These are phyloP conservation scores for Spinacia oleracea DNA, from an alignment of 179 eudicot species.

Conservation along the genomic window DNA sequence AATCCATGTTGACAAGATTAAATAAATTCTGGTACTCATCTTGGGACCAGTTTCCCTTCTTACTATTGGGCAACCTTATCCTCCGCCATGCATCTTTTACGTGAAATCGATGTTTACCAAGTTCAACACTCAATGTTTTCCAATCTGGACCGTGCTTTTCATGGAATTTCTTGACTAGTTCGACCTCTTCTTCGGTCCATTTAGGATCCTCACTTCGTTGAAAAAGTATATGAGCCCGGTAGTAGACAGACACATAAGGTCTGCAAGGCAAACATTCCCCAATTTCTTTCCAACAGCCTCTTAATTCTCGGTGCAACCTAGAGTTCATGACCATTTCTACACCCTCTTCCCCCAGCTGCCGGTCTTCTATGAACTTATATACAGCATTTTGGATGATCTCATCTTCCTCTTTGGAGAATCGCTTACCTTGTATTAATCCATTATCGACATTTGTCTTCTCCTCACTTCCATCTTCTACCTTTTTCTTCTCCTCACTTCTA, in stretches of 20 bases:
- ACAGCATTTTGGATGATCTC: slow-evolving; percentile 36
- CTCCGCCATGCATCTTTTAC: slow-evolving; percentile 54
- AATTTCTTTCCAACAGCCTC: slow-evolving; percentile 55
- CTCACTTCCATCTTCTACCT: slow-evolving; percentile 1
- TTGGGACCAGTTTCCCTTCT: slow-evolving; percentile 52
- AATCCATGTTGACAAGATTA: slow-evolving; percentile 51
- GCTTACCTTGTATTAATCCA: slow-evolving; percentile 43
- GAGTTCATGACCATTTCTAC: slow-evolving; percentile 43
- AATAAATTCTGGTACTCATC: slow-evolving; percentile 51
- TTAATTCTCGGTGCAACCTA: slow-evolving; percentile 25
- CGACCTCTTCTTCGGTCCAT: slow-evolving; percentile 55
- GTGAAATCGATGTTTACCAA: slow-evolving; percentile 49
- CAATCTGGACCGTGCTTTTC: slow-evolving; percentile 42
- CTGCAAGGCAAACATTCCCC: slow-evolving; percentile 46
- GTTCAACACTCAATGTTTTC: slow-evolving; percentile 43
- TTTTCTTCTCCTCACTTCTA: slow-evolving; percentile 2
- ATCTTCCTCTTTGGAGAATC: slow-evolving; percentile 56
- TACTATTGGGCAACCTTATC: slow-evolving; percentile 32
- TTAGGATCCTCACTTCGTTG: slow-evolving; percentile 39
- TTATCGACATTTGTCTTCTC: slow-evolving; percentile 5
- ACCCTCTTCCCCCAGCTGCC: slow-evolving; percentile 54
- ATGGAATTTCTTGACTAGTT: slow-evolving; percentile 28
- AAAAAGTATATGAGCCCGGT: slow-evolving; percentile 50
- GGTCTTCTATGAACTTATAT: slow-evolving; percentile 33
- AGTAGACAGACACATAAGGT: slow-evolving; percentile 32